Conservation (phyloP, 345 rosid species). For the Gossypium turneri region DNA sequence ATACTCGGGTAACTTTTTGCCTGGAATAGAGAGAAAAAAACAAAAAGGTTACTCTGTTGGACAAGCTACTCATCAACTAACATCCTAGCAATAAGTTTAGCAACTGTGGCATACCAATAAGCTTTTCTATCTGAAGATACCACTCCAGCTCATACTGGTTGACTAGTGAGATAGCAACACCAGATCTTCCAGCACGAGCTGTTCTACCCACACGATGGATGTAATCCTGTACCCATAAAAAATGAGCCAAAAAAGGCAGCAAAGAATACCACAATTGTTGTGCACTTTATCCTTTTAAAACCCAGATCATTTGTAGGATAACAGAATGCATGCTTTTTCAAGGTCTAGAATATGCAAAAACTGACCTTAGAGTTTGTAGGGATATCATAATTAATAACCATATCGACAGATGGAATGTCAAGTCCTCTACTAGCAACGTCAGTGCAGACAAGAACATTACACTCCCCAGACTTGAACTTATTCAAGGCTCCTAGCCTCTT, state of each 20-base stretch:
- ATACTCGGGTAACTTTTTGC: conserved; percentile 64
- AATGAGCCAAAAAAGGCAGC: not conserved
- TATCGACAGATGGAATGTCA: conserved; percentile 92
- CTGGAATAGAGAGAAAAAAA: conserved; percentile 31
- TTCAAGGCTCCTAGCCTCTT: conserved; percentile 94
- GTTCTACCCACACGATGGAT: conserved; percentile 67
- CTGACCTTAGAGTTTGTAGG: conserved; percentile 78
- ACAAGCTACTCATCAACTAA: not conserved
- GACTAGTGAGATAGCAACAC: conserved; percentile 84
- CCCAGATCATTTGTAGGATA: not conserved
- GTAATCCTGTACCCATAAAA: conserved; percentile 39
- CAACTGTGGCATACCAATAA: conserved; percentile 52
- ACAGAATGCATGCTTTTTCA: not conserved
- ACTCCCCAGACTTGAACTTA: conserved; percentile 91
- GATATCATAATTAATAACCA: conserved; percentile 89
- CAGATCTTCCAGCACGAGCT: conserved; percentile 95
- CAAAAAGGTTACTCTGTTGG: not conserved
- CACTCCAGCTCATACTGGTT: conserved; percentile 92
- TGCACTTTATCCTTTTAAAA: not conserved
- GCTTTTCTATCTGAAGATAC: conserved; percentile 84
- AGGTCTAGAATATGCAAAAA: not conserved
- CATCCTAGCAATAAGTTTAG: not conserved
- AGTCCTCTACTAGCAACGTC: conserved; percentile 99
- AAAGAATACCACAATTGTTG: not conserved
- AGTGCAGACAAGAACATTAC: conserved; percentile 86